Percentiles rank a stretch among this genome's conserved stretches.
These are phyloP conservation scores for Xylaria sp. DNA, from an alignment of 2,329 filamentous ascomycete genomes.

Conservation along the genomic window DNA sequence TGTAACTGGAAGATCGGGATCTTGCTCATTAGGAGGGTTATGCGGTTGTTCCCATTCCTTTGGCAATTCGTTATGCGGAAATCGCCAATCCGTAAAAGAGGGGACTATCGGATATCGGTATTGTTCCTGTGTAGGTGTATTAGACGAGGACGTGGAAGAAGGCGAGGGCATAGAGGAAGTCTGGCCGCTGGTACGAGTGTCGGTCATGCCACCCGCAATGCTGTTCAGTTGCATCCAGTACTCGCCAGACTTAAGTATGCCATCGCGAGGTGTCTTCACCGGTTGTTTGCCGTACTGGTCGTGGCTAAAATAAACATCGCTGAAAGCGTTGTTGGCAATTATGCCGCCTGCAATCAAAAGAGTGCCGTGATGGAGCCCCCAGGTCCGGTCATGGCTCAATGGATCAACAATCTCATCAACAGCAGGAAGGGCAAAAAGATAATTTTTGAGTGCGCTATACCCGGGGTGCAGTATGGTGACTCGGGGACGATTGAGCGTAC, in stretches of 20 bases:
- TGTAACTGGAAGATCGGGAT: background rate
- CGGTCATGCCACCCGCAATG: background rate
- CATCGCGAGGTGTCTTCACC: constrained; percentile 1
- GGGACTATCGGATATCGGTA: constrained; percentile 7
- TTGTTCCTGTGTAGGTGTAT: background rate
- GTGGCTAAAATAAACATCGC: constrained; percentile 14
- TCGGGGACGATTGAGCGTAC: background rate
- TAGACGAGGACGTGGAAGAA: background rate
- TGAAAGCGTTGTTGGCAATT: constrained; percentile 15
- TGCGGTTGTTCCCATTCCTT: constrained; percentile 7
- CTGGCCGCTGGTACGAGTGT: too few relatives aligned
- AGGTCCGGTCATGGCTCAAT: constrained; percentile 1
- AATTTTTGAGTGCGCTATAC: constrained; percentile 5
- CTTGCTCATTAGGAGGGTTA: background rate
- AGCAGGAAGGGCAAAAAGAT: constrained; percentile 11
- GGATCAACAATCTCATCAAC: constrained; percentile 3
- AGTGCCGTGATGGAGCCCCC: constrained; percentile 11
- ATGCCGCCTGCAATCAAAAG: constrained; percentile 5
- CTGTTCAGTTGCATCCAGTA: constrained; percentile 14
- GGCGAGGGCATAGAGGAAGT: background rate
- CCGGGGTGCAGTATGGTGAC: constrained; percentile 4
- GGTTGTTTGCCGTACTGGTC: constrained; percentile 9
- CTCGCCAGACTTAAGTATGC: constrained; percentile 5
- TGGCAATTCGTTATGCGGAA: constrained; percentile 7
- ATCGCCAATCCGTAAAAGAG: constrained; percentile 1